phyloP scores from a whole-genome alignment of 2,329 filamentous ascomycete species.

The Cercospora sojina region DNA sequence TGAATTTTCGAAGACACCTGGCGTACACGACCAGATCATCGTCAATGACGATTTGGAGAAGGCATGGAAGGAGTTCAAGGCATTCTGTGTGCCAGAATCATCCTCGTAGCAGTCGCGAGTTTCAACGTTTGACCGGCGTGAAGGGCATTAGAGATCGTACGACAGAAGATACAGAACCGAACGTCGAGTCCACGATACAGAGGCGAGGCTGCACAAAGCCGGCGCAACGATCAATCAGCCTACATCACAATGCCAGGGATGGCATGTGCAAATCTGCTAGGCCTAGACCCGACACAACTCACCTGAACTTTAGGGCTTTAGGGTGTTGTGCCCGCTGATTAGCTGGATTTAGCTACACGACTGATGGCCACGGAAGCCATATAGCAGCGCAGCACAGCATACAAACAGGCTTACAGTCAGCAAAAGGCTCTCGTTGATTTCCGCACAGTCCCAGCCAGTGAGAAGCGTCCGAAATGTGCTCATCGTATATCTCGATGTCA shows the following conservation, averaged over 20 bases:
- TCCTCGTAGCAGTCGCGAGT: not conserved
- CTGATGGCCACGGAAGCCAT: not conserved
- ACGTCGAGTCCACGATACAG: not conserved
- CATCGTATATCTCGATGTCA: not conserved
- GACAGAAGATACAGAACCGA: not conserved
- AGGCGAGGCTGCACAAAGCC: not conserved
- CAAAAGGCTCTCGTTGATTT: not conserved
- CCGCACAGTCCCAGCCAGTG: not conserved
- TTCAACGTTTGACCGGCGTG: not conserved
- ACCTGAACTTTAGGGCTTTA: not conserved
- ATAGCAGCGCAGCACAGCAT: not conserved
- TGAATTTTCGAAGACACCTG: slow-evolving; percentile 66
- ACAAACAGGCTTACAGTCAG: not conserved
- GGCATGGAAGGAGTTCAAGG: slow-evolving; percentile 53
- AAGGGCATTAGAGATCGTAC: not conserved
- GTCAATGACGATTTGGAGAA: slow-evolving; percentile 65
- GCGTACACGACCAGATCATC: slow-evolving; percentile 64
- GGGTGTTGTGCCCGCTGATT: not conserved
- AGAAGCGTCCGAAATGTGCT: not conserved
- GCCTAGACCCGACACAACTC: not conserved
- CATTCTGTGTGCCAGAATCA: slow-evolving; percentile 34
- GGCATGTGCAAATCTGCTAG: not conserved
- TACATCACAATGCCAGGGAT: not conserved
- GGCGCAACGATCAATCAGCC: not conserved
- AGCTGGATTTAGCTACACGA: not conserved